These are phyloP conservation scores for Hippophae tibetana DNA, from an alignment of 306 rosid genomes.

Conservation along the genomic window DNA sequence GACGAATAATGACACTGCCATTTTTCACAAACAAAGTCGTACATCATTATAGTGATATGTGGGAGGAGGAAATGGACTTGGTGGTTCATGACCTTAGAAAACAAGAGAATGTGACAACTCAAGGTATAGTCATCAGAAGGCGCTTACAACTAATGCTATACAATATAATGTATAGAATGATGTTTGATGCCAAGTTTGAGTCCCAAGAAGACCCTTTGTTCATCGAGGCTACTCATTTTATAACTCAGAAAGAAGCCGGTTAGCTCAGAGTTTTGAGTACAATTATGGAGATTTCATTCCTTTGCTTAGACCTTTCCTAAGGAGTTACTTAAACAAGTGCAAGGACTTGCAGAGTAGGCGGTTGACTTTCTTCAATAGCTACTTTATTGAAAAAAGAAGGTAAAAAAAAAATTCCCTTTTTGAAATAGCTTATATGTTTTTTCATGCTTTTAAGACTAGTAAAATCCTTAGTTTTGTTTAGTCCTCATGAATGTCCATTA, in stretches of 20 bases:
- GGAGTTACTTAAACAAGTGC: constrained; percentile 67
- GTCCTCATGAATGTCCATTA: not conserved
- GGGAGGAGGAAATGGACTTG: constrained; percentile 75
- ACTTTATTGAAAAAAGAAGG: constrained; percentile 58
- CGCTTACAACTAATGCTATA: constrained; percentile 64
- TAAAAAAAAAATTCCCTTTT: constrained; percentile 1
- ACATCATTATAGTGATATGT: constrained; percentile 51
- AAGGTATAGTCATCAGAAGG: constrained; percentile 58
- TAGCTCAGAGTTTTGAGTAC: constrained; percentile 84
- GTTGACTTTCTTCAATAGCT: constrained; percentile 56
- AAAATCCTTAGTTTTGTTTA: too few relatives aligned
- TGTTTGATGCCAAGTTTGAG: constrained; percentile 74
- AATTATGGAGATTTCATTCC: constrained; percentile 92
- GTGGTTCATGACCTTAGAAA: constrained; percentile 48
- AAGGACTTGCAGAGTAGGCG: constrained; percentile 63
- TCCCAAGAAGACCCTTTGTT: constrained; percentile 74
- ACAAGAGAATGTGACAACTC: constrained; percentile 25
- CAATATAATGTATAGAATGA: constrained; percentile 78
- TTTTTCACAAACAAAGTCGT: constrained; percentile 87
- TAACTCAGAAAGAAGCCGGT: constrained; percentile 70
- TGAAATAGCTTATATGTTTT: not conserved
- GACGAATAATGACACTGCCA: constrained; percentile 70
- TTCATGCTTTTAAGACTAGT: not conserved
- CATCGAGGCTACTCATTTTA: constrained; percentile 56
- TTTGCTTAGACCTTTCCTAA: constrained; percentile 60